Base-by-base conservation (phyloP, 2,329 filamentous ascomycete genomes). In the Sarocladiaceae sp. region DNA sequence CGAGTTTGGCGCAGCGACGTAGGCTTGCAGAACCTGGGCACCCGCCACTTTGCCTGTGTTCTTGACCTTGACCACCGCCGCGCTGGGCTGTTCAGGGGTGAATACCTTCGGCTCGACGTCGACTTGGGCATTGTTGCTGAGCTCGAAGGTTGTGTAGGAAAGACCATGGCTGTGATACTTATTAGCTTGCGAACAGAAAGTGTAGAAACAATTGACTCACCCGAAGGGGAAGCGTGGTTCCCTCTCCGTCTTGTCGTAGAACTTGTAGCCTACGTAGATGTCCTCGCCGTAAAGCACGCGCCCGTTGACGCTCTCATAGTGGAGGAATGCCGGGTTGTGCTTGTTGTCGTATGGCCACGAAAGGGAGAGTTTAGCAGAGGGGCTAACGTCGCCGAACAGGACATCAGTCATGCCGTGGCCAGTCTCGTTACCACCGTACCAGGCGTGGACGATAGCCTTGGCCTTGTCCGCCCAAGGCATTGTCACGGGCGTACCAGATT, bases 401-500 rank as follows among this genome's bases (percentile, higher is more conserved):
- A 86, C 63, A 54, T 83, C 76, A 35, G 74, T 72, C n/a, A 86
- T 65, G 2, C 80, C 79, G 49, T 77, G 68, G 29, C 82, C 82
- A 6, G 80, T 80, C 61, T 85, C 81, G 55, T 85, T 80, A 12
- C 82, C 82, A 18, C 40, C 40, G 3, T 52, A 58, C 56, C 55
- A 58, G 2, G 53, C 52, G n/a, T 58, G 57, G 74, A 75, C 50
- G 2, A 90, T 67, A 2, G 80, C 77, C 9, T 64, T 60, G 3
- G 77, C 75, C 24, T 72, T 62, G n/a, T 67, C 58, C 1, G 77
- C 68, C 82, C 82, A 87, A 1, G 83, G 82, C 81, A 88, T 83
- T 43, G 75, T 71, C 18, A 86, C 74, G 0, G 86, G 85, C 0
- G 85, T 88, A 26, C 86, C 87, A 0, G 83, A 87, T 54, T 90